Evolutionary conservation across 1,284 basidiomycete genomes (phyloP).

Genomic region (Tylopilus sp.): DNA sequence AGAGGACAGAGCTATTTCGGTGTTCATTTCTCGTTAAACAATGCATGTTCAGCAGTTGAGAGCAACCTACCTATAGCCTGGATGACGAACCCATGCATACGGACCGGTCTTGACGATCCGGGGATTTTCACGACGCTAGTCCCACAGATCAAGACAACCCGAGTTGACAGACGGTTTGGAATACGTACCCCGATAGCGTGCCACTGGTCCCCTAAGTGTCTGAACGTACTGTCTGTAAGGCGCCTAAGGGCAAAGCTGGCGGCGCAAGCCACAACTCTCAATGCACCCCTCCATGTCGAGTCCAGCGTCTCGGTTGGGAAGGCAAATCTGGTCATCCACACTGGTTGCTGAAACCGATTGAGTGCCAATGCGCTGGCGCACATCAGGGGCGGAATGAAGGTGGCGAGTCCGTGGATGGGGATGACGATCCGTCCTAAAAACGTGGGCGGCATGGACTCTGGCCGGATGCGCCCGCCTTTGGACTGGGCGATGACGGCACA

Average conservation of each 20-base stretch:
- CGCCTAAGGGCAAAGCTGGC: neutral
- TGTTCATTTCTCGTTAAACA: neutral
- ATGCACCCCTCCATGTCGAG: neutral
- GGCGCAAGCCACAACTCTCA: slow-evolving; percentile 20
- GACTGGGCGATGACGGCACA: slow-evolving; percentile 9
- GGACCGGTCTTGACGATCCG: slow-evolving; percentile 32
- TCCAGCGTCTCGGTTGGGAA: slow-evolving; percentile 11
- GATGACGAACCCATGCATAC: slow-evolving; percentile 34
- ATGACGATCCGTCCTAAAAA: slow-evolving; percentile 22
- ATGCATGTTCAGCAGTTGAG: no score
- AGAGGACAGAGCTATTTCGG: slow-evolving; percentile 20
- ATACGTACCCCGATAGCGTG: slow-evolving; percentile 25
- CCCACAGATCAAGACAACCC: neutral
- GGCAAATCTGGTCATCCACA: slow-evolving; percentile 26
- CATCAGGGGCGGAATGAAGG: slow-evolving; percentile 14
- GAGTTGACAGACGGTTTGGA: fast-evolving
- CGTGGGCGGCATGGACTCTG: slow-evolving; percentile 17
- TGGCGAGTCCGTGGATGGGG: slow-evolving; percentile 24
- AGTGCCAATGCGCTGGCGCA: slow-evolving; percentile 20
- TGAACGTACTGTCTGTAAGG: neutral
- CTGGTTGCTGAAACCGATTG: slow-evolving; percentile 26
- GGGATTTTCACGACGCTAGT: slow-evolving; percentile 32
- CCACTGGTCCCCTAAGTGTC: slow-evolving; percentile 28
- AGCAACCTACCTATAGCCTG: slow-evolving; percentile 22
- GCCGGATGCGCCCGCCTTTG: slow-evolving; percentile 21